Evolutionary conservation across 345 rosid species (phyloP).

Genomic region (Microthlaspi erraticum): DNA sequence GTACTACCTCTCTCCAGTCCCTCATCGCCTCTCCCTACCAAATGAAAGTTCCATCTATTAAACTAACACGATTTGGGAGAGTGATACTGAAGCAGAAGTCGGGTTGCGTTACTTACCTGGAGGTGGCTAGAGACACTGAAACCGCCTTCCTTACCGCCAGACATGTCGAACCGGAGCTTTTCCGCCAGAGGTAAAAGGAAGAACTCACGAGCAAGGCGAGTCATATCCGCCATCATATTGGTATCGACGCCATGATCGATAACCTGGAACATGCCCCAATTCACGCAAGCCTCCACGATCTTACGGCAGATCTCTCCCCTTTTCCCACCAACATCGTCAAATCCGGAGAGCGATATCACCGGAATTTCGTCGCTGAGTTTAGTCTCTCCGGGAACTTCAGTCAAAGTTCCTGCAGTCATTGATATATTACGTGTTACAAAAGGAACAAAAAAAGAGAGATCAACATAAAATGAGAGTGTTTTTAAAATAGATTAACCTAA

Average conservation of each 20-base stretch:
- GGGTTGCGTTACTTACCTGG: slow-evolving; percentile 53
- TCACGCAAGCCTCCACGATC: slow-evolving; percentile 90
- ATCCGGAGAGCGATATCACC: slow-evolving; percentile 75
- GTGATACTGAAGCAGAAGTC: background rate
- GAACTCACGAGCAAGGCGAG: slow-evolving; percentile 69
- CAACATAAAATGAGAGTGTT: too few relatives aligned
- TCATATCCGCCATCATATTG: slow-evolving; percentile 62
- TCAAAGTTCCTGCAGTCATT: too few relatives aligned
- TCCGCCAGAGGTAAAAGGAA: slow-evolving; percentile 77
- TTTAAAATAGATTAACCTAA: too few relatives aligned
- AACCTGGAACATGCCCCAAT: slow-evolving; percentile 93
- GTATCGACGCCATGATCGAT: slow-evolving; percentile 81
- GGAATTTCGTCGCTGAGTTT: slow-evolving; percentile 55
- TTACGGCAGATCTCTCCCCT: slow-evolving; percentile 65
- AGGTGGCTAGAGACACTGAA: slow-evolving; percentile 94
- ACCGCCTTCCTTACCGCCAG: slow-evolving; percentile 96
- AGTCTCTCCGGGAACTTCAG: too few relatives aligned
- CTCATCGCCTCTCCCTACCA: slow-evolving; percentile 83
- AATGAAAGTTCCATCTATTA: background rate
- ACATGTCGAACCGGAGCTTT: slow-evolving; percentile 84
- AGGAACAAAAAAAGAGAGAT: too few relatives aligned
- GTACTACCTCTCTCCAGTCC: slow-evolving; percentile 93
- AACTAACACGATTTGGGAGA: background rate
- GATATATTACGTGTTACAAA: too few relatives aligned
- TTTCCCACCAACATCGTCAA: slow-evolving; percentile 57